Evolutionary conservation across 768 basidiomycete genomes (phyloP).

Genomic region (Coprinopsis sp.): DNA sequence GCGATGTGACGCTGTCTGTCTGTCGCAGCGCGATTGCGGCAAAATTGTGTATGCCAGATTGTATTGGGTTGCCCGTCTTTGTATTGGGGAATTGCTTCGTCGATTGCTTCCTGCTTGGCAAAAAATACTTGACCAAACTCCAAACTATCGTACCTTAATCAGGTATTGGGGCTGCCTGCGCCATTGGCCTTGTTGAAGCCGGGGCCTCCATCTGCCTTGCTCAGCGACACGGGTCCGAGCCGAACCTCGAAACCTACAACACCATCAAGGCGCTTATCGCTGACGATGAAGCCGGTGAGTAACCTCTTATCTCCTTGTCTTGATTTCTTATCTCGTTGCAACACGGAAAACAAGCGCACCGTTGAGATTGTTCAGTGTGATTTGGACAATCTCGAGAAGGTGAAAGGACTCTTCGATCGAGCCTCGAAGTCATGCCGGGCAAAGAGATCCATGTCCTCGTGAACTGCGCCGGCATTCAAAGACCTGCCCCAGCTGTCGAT

Average conservation of each 20-base stretch:
- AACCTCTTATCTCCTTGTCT: too few species aligned
- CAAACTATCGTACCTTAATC: too few species aligned
- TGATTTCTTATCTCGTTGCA: too few species aligned
- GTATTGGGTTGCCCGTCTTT: too few species aligned
- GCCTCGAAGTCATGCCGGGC: constrained; percentile 37
- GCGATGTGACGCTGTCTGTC: too few species aligned
- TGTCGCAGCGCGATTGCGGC: too few species aligned
- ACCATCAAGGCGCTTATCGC: constrained; percentile 31
- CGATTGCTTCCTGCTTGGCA: too few species aligned
- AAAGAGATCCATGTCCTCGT: constrained; percentile 54
- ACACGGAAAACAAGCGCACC: constrained; percentile 3
- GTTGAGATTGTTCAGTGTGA: constrained; percentile 37
- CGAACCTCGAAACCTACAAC: constrained; percentile 21
- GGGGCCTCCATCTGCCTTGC: constrained; percentile 45
- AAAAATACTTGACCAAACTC: too few species aligned
- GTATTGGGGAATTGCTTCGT: too few species aligned
- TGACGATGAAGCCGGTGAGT: constrained; percentile 18
- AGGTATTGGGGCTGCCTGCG: constrained; percentile 50
- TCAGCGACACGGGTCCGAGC: constrained; percentile 26
- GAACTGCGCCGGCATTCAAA: constrained; percentile 66
- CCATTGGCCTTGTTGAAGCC: constrained; percentile 44
- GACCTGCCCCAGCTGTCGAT: constrained; percentile 52
- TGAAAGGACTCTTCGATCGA: constrained; percentile 36
- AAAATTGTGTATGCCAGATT: too few species aligned
- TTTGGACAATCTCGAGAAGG: constrained; percentile 35